A percentile compares a stretch with the other conserved stretches of the same genome.
These are phyloP conservation scores for Trypanosoma lewisi DNA, from an alignment of 208 protist species.

Conservation along the genomic window DNA sequence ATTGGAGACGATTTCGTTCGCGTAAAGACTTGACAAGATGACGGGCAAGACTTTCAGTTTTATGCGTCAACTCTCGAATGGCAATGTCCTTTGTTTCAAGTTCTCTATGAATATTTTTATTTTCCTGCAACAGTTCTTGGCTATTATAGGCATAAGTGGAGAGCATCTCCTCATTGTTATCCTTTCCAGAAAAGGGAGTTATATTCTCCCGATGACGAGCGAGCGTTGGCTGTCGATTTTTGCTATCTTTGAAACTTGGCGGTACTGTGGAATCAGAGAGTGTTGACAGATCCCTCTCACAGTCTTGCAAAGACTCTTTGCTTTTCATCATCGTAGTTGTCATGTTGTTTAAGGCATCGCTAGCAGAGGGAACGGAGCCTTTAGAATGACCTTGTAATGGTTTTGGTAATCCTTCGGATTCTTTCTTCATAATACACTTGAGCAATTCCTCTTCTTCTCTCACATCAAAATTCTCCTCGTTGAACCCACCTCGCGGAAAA, in stretches of 20 bases:
- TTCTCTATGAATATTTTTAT: slow-evolving; percentile 39
- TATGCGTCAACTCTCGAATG: slow-evolving; percentile 42
- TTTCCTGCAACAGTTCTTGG: slow-evolving; percentile 31
- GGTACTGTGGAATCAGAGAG: background rate
- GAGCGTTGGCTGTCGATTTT: background rate
- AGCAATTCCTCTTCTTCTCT: slow-evolving; percentile 14
- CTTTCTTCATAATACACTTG: background rate
- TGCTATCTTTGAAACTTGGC: background rate
- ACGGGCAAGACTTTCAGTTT: slow-evolving; percentile 75
- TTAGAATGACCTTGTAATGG: background rate
- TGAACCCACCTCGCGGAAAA: background rate
- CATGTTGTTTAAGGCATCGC: background rate
- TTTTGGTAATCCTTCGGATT: background rate
- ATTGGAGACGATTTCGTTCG: slow-evolving; percentile 63
- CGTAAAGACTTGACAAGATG: slow-evolving; percentile 75
- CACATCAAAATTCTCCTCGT: slow-evolving; percentile 13
- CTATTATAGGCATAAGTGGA: background rate
- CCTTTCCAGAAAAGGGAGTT: background rate
- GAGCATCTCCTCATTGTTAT: background rate
- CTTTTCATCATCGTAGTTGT: background rate
- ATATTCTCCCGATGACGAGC: background rate
- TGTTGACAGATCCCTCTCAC: background rate
- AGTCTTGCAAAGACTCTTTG: background rate
- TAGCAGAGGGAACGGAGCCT: background rate
- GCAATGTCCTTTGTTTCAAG: slow-evolving; percentile 50